Conservation (phyloP, 1,139 yeast genomes). For the Wickerhamomyces sp. region DNA sequence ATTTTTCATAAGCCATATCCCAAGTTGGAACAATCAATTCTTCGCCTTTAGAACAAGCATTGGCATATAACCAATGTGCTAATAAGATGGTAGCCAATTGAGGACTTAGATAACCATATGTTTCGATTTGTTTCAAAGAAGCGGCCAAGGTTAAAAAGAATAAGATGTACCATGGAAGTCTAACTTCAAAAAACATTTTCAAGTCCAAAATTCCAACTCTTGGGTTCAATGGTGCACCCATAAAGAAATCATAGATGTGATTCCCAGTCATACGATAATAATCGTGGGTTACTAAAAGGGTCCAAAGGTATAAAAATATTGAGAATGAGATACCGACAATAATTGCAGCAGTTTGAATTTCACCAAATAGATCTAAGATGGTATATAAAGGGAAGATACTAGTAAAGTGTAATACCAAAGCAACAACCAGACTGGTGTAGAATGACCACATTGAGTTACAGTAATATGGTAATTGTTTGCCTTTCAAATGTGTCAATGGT, state of each 20-base stretch:
- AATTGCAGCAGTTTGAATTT: slow-evolving; percentile 90
- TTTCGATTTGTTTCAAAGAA: slow-evolving; percentile 72
- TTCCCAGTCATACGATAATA: slow-evolving; percentile 91
- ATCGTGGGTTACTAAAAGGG: slow-evolving; percentile 62
- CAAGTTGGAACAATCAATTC: slow-evolving; percentile 95
- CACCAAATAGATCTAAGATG: slow-evolving; percentile 78
- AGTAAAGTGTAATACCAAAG: slow-evolving; percentile 61
- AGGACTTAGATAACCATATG: slow-evolving; percentile 72
- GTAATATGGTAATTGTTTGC: slow-evolving; percentile 80
- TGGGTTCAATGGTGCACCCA: slow-evolving; percentile 98
- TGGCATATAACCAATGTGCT: slow-evolving; percentile 93
- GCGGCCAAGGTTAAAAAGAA: slow-evolving; percentile 75
- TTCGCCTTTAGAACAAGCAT: slow-evolving; percentile 97
- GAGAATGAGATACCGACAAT: slow-evolving; percentile 68
- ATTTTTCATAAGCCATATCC: slow-evolving; percentile 99
- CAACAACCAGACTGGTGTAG: slow-evolving; percentile 60
- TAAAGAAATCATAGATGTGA: slow-evolving; percentile 82
- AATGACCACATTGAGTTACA: slow-evolving; percentile 90
- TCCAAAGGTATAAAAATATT: slow-evolving; percentile 55
- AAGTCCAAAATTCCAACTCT: slow-evolving; percentile 87
- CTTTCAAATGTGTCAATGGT: slow-evolving; percentile 76
- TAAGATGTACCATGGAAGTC: slow-evolving; percentile 93
- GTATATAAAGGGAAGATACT: slow-evolving; percentile 71
- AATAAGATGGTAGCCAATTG: slow-evolving; percentile 70
- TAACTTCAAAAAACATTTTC: slow-evolving; percentile 95